These are phyloP conservation scores for Iris macrosiphon DNA, from an alignment of 106 monocot genomes.

Conservation along the genomic window DNA sequence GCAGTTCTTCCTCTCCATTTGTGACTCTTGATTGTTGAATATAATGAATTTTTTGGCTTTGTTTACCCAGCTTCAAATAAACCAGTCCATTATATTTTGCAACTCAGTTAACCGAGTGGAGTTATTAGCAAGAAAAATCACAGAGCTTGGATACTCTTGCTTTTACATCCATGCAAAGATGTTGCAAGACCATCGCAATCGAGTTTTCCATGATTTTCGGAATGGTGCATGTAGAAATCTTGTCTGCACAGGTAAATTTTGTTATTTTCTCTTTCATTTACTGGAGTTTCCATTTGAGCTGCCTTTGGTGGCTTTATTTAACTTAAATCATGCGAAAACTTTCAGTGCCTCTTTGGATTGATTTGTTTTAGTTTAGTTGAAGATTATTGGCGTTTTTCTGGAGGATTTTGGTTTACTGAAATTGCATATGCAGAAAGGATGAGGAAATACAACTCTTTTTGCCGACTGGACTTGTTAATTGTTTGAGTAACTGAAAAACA, in stretches of 20 bases:
- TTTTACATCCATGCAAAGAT: slow-evolving; percentile 55
- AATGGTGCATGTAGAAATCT: slow-evolving; percentile 97
- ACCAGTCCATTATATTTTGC: slow-evolving; percentile 96
- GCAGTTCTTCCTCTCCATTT: neutral
- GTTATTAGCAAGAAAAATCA: slow-evolving; percentile 87
- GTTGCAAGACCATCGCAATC: slow-evolving; percentile 66
- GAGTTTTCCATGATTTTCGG: slow-evolving; percentile 96
- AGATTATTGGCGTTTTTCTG: no score
- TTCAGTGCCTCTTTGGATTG: no score
- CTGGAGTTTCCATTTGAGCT: no score
- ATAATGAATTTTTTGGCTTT: neutral
- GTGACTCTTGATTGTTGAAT: neutral
- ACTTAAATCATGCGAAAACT: no score
- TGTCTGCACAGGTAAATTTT: slow-evolving; percentile 77
- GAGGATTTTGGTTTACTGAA: no score
- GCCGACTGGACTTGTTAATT: no score
- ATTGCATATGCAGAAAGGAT: no score
- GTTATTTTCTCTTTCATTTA: no score
- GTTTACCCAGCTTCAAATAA: slow-evolving; percentile 44
- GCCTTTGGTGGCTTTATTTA: no score
- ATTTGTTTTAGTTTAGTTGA: no score
- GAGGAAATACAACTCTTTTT: no score
- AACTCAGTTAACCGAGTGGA: slow-evolving; percentile 97
- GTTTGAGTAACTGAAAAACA: no score
- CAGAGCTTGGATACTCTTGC: slow-evolving; percentile 94